A percentile compares a stretch with the other conserved stretches of the same genome.
phyloP scores from a whole-genome alignment of 108 stramenopile genomes.

The Discostella pseudostelligera region DNA sequence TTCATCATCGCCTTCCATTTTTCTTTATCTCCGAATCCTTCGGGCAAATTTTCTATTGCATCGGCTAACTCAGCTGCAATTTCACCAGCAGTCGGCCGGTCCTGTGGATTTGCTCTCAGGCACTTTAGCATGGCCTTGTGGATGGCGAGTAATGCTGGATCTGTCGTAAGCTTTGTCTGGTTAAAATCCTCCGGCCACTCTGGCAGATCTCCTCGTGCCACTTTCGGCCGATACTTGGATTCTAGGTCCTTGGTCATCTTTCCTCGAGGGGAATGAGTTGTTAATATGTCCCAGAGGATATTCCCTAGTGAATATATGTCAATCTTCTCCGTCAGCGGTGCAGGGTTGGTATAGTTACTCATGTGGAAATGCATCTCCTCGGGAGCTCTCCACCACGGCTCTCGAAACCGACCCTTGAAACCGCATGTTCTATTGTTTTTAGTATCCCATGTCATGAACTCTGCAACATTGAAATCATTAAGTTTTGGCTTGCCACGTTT shows the following conservation, averaged over 20 bases:
- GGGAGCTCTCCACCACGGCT: constrained; percentile 89
- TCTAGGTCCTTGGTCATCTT: constrained; percentile 69
- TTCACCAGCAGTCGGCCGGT: constrained; percentile 68
- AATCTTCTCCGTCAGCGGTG: constrained; percentile 65
- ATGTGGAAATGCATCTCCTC: constrained; percentile 74
- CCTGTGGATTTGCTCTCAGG: constrained; percentile 50
- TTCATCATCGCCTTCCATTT: background rate
- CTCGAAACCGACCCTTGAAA: constrained; percentile 64
- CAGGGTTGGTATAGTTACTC: constrained; percentile 20
- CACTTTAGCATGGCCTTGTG: constrained; percentile 72
- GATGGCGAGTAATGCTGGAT: constrained; percentile 62
- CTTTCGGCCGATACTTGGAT: constrained; percentile 58
- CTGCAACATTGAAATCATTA: constrained; percentile 88
- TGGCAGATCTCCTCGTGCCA: constrained; percentile 59
- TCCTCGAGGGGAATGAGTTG: constrained; percentile 77
- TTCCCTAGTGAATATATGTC: constrained; percentile 83
- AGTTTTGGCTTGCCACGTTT: constrained; percentile 71
- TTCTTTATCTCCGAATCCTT: constrained; percentile 44
- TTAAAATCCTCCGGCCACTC: constrained; percentile 46
- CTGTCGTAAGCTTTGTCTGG: constrained; percentile 22
- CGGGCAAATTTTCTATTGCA: constrained; percentile 42
- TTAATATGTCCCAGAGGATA: constrained; percentile 67
- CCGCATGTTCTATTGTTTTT: constrained; percentile 60
- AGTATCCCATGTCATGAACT: constrained; percentile 61
- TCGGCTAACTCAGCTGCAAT: constrained; percentile 52